Evolutionary conservation across 768 basidiomycete species (phyloP), one percentile per base, ranked within the genome.

Genomic region (Collybia nuda): DNA sequence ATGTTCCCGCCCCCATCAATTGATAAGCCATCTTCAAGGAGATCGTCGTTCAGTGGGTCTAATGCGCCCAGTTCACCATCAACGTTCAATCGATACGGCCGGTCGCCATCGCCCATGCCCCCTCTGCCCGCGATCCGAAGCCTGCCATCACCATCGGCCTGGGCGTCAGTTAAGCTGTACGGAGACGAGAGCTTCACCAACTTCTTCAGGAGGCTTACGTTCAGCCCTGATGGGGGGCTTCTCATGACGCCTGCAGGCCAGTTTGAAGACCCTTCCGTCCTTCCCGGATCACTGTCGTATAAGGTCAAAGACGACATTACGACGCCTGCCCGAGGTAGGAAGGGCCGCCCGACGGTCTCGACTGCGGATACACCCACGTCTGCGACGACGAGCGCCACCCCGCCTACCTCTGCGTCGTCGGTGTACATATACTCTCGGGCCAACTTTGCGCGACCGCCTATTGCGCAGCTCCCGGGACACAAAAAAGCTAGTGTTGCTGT

Each of bases 391-490:
- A 32, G 32, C 32, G 32, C 9, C 9, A 43, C 51, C 5, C 15
- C 44, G 18, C 40, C 40, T n/a, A 52, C 82, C 14, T 64, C 74
- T 5, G 64, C 66, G 9, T 81, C 80, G 3, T 78, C 77, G 2
- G 96, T 98, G 23, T 98, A 91, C 73, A 91, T 99, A 59, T 98
- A 98, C 70, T 90, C 94, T 6, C 82, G 97, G 26, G 92, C 92
- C 37, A 98, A 97, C 70, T 91, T 99, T 67, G 85, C 93, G 0
- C 76, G 91, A 38, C 89, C 93, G 1, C 96, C 97, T 0, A 84
- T 98, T 50, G 97, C 94, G 12, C 94, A 95, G 63, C 74, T 98
- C 4, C 95, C 97, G 2, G 97, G 97, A 1, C 92, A 98, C 74
- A 93, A 93, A 70, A 97, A 96, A 59, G 88, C 96, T 0, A 93